These are phyloP conservation scores for Sanghuangporus sanghuang DNA, from an alignment of 1,284 basidiomycete species.

Conservation along the genomic window DNA sequence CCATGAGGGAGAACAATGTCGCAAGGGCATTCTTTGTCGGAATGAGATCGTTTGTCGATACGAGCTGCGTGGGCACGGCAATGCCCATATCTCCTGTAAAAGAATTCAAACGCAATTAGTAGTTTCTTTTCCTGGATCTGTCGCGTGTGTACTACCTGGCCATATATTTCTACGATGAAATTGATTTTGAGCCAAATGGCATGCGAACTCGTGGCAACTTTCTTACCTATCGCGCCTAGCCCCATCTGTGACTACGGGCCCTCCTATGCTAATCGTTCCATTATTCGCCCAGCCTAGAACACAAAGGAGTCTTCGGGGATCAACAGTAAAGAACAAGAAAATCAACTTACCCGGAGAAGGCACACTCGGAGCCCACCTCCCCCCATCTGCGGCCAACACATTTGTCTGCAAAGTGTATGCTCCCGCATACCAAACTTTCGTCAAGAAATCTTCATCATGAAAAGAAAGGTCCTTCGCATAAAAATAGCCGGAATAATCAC, in stretches of 20 bases:
- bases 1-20: conserved; percentile 51
- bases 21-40: conserved; percentile 50
- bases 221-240: conserved; percentile 51
- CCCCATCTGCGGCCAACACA: conserved; percentile 46
- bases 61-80: conserved; percentile 53
- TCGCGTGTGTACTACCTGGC: conserved; percentile 34
- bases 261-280: conserved; percentile 47
- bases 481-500: conserved; percentile 53
- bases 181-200: background rate
- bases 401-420: conserved; percentile 61
- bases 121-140: background rate
- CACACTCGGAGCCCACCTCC: conserved; percentile 40
- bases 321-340: background rate
- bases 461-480: conserved; percentile 41
- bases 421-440: conserved; percentile 58
- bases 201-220: background rate
- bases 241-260: conserved; percentile 58
- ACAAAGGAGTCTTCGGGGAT: conserved; percentile 9
- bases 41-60: conserved; percentile 52
- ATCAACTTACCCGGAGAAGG: conserved; percentile 27
- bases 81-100: conserved; percentile 55
- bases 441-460: conserved; percentile 46
- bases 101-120: background rate
- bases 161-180: conserved; percentile 41
- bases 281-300: conserved; percentile 50